Conservation (phyloP, 805 yeast species). For the Yamadazyma kitorensis region DNA sequence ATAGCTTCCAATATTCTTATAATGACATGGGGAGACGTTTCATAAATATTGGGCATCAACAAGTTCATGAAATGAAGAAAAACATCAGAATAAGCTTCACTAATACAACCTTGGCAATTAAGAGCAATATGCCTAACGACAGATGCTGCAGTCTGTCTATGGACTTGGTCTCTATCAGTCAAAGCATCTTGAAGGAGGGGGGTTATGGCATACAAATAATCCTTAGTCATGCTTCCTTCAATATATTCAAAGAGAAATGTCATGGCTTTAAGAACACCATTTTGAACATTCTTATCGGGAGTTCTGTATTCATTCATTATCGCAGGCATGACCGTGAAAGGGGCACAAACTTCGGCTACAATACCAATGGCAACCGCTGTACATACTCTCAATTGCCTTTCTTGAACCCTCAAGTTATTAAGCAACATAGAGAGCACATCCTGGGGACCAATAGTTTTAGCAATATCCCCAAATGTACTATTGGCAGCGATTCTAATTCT, state of each 20-base stretch:
- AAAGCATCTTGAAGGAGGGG: conserved; percentile 87
- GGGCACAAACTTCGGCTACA: conserved; percentile 89
- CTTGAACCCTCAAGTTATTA: conserved; percentile 86
- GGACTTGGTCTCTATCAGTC: conserved; percentile 86
- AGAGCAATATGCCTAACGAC: conserved; percentile 80
- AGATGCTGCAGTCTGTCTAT: conserved; percentile 92
- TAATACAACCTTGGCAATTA: conserved; percentile 70
- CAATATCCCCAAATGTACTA: conserved; percentile 85
- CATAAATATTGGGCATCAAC: conserved; percentile 84
- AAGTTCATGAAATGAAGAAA: conserved; percentile 81
- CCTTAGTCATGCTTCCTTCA: conserved; percentile 68
- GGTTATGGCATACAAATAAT: conserved; percentile 75
- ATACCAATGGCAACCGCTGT: conserved; percentile 98
- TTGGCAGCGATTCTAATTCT: conserved; percentile 82
- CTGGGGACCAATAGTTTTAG: conserved; percentile 92
- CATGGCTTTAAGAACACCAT: conserved; percentile 89
- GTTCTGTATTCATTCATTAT: conserved; percentile 92
- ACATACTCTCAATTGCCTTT: conserved; percentile 93
- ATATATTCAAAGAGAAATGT: conserved; percentile 91
- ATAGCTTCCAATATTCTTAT: conserved; percentile 76
- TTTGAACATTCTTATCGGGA: conserved; percentile 90
- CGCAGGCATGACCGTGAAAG: conserved; percentile 92
- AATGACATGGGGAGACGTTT: conserved; percentile 94
- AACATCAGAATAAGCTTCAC: conserved; percentile 59
- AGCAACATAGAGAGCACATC: conserved; percentile 84